Percentiles rank a stretch among this genome's conserved stretches.
phyloP scores from a whole-genome alignment of 495 filamentous ascomycete species.

The Letharia lupina region DNA sequence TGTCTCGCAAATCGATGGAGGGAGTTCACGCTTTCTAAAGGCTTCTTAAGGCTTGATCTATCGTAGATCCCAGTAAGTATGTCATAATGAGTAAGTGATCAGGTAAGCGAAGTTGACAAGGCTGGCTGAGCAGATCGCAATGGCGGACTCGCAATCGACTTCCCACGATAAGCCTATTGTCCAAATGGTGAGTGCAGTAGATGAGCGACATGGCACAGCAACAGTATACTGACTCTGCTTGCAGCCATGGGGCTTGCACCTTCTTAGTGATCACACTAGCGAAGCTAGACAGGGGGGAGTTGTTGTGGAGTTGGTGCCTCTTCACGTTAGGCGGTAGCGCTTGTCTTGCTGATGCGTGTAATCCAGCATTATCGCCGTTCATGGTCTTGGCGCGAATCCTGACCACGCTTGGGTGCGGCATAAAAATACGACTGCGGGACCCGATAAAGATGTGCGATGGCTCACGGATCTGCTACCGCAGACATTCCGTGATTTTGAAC shows the following conservation, averaged over 20 bases:
- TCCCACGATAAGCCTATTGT: not conserved
- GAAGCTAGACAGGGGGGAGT: not conserved
- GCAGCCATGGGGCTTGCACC: not conserved
- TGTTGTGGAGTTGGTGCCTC: not conserved
- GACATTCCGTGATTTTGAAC: not conserved
- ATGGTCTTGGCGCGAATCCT: not conserved
- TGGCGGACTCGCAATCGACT: not conserved
- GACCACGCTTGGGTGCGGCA: constrained; percentile 5
- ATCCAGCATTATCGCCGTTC: constrained; percentile 1
- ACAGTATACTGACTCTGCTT: not conserved
- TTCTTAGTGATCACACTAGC: not conserved
- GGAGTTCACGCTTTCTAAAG: not conserved
- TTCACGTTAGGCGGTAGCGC: not conserved
- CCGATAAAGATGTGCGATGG: not conserved
- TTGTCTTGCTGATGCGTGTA: not conserved
- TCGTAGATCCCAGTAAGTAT: not conserved
- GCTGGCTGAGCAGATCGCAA: not conserved
- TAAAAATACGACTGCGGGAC: not conserved
- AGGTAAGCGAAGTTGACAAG: not conserved
- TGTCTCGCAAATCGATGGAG: not conserved
- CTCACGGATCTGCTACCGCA: constrained; percentile 6
- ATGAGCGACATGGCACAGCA: not conserved
- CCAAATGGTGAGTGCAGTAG: not conserved
- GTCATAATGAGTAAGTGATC: not conserved
- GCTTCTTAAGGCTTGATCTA: not conserved